Conservation (phyloP, 768 basidiomycete genomes). For the Phylloporus rhodoxanthus region DNA sequence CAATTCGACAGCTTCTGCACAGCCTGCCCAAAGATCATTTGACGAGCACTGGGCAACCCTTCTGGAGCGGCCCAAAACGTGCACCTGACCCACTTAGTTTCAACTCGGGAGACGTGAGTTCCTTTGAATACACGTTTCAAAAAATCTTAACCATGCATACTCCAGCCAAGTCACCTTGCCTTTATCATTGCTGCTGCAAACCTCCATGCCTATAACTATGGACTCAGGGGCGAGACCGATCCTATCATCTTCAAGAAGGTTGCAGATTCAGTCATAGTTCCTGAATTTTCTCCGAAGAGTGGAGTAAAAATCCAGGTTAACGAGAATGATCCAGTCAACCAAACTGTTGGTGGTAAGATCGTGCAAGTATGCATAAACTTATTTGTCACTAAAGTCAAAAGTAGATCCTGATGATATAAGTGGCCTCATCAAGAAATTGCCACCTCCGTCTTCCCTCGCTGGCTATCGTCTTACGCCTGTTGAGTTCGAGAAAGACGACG, state of each 20-base stretch:
- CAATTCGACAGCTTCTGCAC: slow-evolving; percentile 87
- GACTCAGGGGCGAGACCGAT: slow-evolving; percentile 85
- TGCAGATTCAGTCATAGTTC: slow-evolving; percentile 76
- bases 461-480: slow-evolving; percentile 95
- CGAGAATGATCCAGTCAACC: slow-evolving; percentile 83
- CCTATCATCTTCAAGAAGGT: slow-evolving; percentile 75
- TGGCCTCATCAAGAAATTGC: slow-evolving; percentile 63
- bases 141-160: slow-evolving; percentile 8
- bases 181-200: slow-evolving; percentile 94
- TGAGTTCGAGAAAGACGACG: slow-evolving; percentile 99
- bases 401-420: slow-evolving; percentile 47
- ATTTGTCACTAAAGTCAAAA: slow-evolving; percentile 3
- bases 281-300: slow-evolving; percentile 88
- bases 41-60: slow-evolving; percentile 89
- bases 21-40: slow-evolving; percentile 93
- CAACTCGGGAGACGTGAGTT: slow-evolving; percentile 76
- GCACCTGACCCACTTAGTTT: slow-evolving; percentile 89
- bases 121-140: neutral
- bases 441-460: slow-evolving; percentile 83
- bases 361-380: neutral
- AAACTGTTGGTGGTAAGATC: slow-evolving; percentile 31
- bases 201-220: slow-evolving; percentile 97
- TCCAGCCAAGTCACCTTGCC: slow-evolving; percentile 74
- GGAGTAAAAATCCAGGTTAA: slow-evolving; percentile 91
- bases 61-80: slow-evolving; percentile 99